Evolutionary conservation across 2,329 filamentous ascomycete genomes (phyloP), one percentile per base, ranked within the genome.

Genomic region (Cladosporium velox): DNA sequence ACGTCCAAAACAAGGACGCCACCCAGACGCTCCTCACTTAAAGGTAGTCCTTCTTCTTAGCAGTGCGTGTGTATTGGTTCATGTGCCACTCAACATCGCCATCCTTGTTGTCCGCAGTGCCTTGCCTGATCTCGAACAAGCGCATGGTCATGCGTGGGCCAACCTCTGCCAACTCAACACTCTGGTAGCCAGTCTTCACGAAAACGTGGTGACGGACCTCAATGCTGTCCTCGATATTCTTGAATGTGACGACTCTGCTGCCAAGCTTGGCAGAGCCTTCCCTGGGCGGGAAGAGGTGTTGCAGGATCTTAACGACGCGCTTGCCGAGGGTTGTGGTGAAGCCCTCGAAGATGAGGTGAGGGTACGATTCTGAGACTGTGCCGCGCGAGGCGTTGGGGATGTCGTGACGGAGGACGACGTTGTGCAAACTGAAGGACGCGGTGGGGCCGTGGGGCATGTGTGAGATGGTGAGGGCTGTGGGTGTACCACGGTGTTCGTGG

Each of bases 91-190:
- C 95, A 4, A 96, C 88, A 79, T 99, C 95, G 4, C 94, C 94
- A 71, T 96, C 91, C 78, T 96, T 96, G 75, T 93, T 96, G 76
- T 98, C 95, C 67, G 97, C 82, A 4, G 94, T 96, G 18, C 95
- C 94, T 63, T 90, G 90, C 57, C 93, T 86, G 68, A 99, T 97
- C 81, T 98, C 92, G 76, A 98, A 99, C 63, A 93, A 83, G 71
- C 92, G 86, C 92, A 98, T 95, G n/a, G 93, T 97, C 92, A 98
- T 97, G 66, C 95, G 86, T 1, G 95, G 95, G 0, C 94, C 93
- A 60, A 96, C 92, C 77, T 97, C 93, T 15, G 91, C 90, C 72
- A 97, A 80, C 78, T 96, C 93, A 2, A 98, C 92, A 66, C 90
- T 91, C 75, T 96, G 89, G 75, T 94, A 95, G 0, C 91, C 90